Base-by-base conservation (phyloP, 2,329 filamentous ascomycete genomes). In the Alternaria burnsii region DNA sequence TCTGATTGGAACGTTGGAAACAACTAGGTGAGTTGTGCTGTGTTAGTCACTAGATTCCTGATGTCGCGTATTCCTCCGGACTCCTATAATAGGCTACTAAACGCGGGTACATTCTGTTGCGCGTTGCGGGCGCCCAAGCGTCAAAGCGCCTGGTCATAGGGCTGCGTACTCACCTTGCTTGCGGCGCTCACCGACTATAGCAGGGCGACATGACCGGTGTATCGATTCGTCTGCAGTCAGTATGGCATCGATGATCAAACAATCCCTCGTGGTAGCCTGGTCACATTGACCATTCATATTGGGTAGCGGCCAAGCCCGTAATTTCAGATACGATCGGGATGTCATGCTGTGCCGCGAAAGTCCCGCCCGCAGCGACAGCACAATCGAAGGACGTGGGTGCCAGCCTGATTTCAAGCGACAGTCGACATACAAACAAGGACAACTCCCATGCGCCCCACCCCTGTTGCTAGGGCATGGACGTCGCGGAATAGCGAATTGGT, bases 61-160 rank as follows among this genome's bases (percentile, higher is more conserved):
- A 34, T 48, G 20, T 48, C 20, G 30, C 46, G 12, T 6, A 36
- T 48, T 30, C 30, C 30, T 36, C 30, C 12, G 24, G 18, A 20
- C 26, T 38, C 16, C 26, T 46, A 36, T 41, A 46, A 32, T 42
- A 59, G 40, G 52, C 34, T 46, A 54, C 36, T 32, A 46, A 46
- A 54, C 42, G 46, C 50, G 41, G 18, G 22, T 52, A 55, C 60
- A 43, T 42, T 42, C 22, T 46, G 55, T 53, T 53, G 53, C 41
- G 34, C 51, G 48, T 43, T 54, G 55, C 61, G 56, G 51, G 50
- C 40, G 42, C 56, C 52, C 51, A 57, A 32, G 52, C 56, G 52
- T 57, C 57, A 58, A 63, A 53, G 58, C 51, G 47, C 62, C 62
- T 63, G 60, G 66, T 60, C 24, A 36, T 52, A 59, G 66, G 62